Conservation (phyloP, 352 stramenopile genomes). For the Lagenidium giganteum region DNA sequence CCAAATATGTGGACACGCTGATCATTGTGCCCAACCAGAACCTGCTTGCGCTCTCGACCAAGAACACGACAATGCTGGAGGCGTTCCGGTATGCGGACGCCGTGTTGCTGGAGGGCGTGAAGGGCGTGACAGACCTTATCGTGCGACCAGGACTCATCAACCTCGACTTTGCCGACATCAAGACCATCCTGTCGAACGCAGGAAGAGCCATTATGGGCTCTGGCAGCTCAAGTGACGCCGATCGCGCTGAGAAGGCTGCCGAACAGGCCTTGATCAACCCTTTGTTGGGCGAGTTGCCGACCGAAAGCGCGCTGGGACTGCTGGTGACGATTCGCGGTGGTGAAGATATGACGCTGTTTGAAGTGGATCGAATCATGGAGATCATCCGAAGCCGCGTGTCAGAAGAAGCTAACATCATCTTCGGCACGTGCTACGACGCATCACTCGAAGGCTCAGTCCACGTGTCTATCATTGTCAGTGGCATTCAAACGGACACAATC, state of each 20-base stretch:
- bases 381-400: constrained; percentile 76
- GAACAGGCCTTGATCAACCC: constrained; percentile 94
- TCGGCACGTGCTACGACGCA: constrained; percentile 83
- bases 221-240: constrained; percentile 63
- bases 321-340: constrained; percentile 95
- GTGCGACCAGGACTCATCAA: constrained; percentile 96
- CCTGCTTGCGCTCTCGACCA: constrained; percentile 89
- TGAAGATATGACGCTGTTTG: constrained; percentile 90
- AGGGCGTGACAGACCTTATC: constrained; percentile 95
- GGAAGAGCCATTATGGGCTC: constrained; percentile 96
- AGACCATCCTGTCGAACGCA: constrained; percentile 92
- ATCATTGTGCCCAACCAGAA: constrained; percentile 98
- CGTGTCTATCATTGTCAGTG: constrained; percentile 86
- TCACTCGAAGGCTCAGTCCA: constrained; percentile 77
- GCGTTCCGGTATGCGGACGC: constrained; percentile 94
- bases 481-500: constrained; percentile 83
- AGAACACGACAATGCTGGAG: constrained; percentile 91
- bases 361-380: constrained; percentile 89
- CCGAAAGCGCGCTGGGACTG: constrained; percentile 89
- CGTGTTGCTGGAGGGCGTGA: constrained; percentile 93
- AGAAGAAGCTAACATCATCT: constrained; percentile 88
- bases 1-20: constrained; percentile 93
- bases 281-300: constrained; percentile 91
- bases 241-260: constrained; percentile 86
- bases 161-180: constrained; percentile 97